Conservation (phyloP, 192 early-diverging fungal species). For the Obelidium mucronatum region DNA sequence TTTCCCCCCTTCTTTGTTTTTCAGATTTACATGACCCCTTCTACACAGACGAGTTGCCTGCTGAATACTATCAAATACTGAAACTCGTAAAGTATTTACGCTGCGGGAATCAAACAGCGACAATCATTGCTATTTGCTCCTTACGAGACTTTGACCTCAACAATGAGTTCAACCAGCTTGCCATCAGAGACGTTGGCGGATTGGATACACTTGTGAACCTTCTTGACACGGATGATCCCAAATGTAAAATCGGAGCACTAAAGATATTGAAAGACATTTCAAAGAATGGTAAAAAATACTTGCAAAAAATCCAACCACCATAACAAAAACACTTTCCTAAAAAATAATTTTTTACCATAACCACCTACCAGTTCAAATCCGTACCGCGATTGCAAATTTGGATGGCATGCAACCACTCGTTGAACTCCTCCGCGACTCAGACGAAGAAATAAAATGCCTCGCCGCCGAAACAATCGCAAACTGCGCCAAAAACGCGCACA, state of each 20-base stretch:
- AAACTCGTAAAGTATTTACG: constrained; percentile 70
- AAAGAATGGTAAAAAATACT: constrained; percentile 52
- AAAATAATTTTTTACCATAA: not conserved
- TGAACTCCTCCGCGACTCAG: constrained; percentile 60
- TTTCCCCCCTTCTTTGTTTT: constrained; percentile 5
- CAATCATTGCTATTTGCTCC: constrained; percentile 72
- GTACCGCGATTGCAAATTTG: constrained; percentile 63
- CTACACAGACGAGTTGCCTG: constrained; percentile 59
- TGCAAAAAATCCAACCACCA: not conserved
- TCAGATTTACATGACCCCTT: constrained; percentile 16
- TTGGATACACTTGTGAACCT: constrained; percentile 69
- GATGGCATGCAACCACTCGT: constrained; percentile 70
- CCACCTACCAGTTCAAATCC: constrained; percentile 52
- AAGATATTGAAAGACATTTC: constrained; percentile 68
- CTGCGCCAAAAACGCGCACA: constrained; percentile 69
- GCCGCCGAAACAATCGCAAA: constrained; percentile 71
- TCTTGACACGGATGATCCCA: constrained; percentile 69
- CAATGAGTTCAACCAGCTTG: constrained; percentile 69
- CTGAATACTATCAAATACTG: constrained; percentile 70
- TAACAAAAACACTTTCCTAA: not conserved
- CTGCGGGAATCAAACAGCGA: constrained; percentile 70
- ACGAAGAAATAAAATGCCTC: constrained; percentile 67
- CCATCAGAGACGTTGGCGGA: constrained; percentile 70
- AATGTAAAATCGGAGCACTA: constrained; percentile 69
- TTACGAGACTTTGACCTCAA: constrained; percentile 68